phyloP scores from a whole-genome alignment of 495 filamentous ascomycete genomes.

The Lophiotrema nucula region DNA sequence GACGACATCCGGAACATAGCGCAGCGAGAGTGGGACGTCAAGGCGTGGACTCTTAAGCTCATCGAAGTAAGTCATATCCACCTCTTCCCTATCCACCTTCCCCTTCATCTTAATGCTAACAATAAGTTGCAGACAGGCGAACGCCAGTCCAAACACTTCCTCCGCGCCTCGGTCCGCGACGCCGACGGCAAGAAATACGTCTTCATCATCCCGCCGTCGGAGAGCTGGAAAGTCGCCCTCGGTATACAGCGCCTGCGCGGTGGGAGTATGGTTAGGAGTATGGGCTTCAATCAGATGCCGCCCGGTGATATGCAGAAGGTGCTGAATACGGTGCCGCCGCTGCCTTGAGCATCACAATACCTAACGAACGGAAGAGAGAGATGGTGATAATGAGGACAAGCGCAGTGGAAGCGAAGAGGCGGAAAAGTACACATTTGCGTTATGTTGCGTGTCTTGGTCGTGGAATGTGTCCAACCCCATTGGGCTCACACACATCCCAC shows the following conservation, averaged over 20 bases:
- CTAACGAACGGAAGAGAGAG: too few relatives aligned
- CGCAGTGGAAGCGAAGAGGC: too few relatives aligned
- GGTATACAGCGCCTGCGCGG: constrained; percentile 72
- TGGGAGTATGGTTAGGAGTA: constrained; percentile 58
- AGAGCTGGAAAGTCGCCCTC: constrained; percentile 89
- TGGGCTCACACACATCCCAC: too few relatives aligned
- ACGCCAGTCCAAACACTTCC: constrained; percentile 57
- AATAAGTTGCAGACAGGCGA: constrained; percentile 50
- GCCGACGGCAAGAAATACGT: constrained; percentile 79
- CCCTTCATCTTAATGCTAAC: constrained; percentile 4
- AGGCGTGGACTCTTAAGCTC: constrained; percentile 91
- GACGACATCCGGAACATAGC: constrained; percentile 84
- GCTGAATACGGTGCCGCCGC: constrained; percentile 39
- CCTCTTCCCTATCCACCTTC: constrained; percentile 1
- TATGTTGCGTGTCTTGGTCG: too few relatives aligned
- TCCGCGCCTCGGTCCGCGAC: constrained; percentile 80
- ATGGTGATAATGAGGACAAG: too few relatives aligned
- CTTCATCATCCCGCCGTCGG: constrained; percentile 76
- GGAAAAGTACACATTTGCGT: too few relatives aligned
- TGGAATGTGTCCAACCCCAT: too few relatives aligned
- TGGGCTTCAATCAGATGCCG: constrained; percentile 45
- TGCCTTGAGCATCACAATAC: constrained; percentile 2
- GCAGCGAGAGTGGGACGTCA: constrained; percentile 96
- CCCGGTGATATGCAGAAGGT: constrained; percentile 59
- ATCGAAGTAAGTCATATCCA: constrained; percentile 69